Percentiles rank a stretch among this genome's conserved stretches.
These are phyloP conservation scores for Tilletia setariae DNA, from an alignment of 1,284 basidiomycete genomes.

Conservation along the genomic window DNA sequence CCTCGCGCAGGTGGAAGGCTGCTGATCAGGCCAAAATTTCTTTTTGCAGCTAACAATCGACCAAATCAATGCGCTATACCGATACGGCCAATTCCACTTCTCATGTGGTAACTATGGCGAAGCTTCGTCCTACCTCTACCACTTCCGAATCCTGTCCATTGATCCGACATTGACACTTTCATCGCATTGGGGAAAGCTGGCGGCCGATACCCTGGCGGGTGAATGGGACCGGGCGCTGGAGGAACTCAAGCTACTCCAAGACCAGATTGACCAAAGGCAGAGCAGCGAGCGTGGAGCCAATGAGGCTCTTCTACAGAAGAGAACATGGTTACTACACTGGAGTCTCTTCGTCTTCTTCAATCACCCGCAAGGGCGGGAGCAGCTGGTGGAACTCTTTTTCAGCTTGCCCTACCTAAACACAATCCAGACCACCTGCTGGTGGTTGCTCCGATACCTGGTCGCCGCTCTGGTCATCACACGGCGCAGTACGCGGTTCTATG, in stretches of 20 bases:
- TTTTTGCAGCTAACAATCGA: conserved; percentile 74
- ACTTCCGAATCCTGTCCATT: conserved; percentile 94
- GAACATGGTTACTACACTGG: conserved; percentile 97
- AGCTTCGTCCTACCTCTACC: conserved; percentile 95
- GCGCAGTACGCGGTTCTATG: conserved; percentile 58
- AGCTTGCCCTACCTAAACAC: conserved; percentile 95
- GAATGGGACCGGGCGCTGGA: conserved; percentile 90
- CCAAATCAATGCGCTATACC: conserved; percentile 93
- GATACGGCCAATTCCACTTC: conserved; percentile 97
- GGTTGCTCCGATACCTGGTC: conserved; percentile 91
- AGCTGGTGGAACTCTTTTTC: conserved; percentile 93
- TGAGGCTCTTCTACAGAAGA: conserved; percentile 77
- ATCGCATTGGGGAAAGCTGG: conserved; percentile 96
- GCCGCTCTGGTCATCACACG: conserved; percentile 88
- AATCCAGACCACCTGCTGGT: conserved; percentile 91
- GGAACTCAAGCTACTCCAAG: conserved; percentile 88
- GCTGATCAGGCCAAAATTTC: background rate
- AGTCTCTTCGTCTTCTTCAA: conserved; percentile 98
- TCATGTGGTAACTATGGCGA: conserved; percentile 93
- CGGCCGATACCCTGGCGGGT: conserved; percentile 89
- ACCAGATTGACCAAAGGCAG: conserved; percentile 70
- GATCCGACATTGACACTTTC: conserved; percentile 87
- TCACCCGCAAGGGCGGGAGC: conserved; percentile 84
- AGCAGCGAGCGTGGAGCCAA: conserved; percentile 17
- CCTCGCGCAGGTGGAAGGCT: background rate